Conservation (phyloP, 2,329 filamentous ascomycete genomes). For the Fusarium haematococcum region DNA sequence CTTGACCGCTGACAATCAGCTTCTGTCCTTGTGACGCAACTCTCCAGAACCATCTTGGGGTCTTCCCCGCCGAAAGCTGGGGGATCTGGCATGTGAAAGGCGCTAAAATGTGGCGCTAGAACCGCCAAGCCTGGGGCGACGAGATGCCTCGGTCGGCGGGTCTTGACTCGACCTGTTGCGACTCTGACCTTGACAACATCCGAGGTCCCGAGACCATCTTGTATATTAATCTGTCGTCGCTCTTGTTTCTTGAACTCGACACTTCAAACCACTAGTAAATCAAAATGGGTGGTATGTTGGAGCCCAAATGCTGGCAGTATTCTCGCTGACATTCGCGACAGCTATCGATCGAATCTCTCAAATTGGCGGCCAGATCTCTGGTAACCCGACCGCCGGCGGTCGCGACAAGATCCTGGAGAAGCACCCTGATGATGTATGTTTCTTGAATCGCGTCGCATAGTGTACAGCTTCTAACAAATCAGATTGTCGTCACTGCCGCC, state of each 20-base stretch:
- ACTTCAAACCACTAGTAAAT: slow-evolving; percentile 7
- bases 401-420: slow-evolving; percentile 72
- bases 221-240: slow-evolving; percentile 28
- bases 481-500: slow-evolving; percentile 91
- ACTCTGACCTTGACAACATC: slow-evolving; percentile 35
- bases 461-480: background rate
- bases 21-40: slow-evolving; percentile 38
- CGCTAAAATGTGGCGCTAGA: slow-evolving; percentile 41
- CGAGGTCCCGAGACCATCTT: slow-evolving; percentile 40
- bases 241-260: slow-evolving; percentile 14
- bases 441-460: background rate
- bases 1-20: slow-evolving; percentile 11
- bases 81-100: slow-evolving; percentile 48
- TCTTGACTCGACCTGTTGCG: slow-evolving; percentile 33
- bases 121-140: slow-evolving; percentile 38
- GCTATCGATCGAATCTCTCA: slow-evolving; percentile 69
- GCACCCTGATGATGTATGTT: slow-evolving; percentile 72
- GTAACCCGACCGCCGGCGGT: slow-evolving; percentile 65
- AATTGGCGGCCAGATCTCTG: slow-evolving; percentile 72
- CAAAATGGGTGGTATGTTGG: slow-evolving; percentile 50
- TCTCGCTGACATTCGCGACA: slow-evolving; percentile 45
- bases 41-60: slow-evolving; percentile 11
- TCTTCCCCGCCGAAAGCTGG: slow-evolving; percentile 42
- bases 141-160: slow-evolving; percentile 51
- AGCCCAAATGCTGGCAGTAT: background rate